phyloP scores from a whole-genome alignment of 23 red algal genomes.

The Agarophyton chilense region DNA sequence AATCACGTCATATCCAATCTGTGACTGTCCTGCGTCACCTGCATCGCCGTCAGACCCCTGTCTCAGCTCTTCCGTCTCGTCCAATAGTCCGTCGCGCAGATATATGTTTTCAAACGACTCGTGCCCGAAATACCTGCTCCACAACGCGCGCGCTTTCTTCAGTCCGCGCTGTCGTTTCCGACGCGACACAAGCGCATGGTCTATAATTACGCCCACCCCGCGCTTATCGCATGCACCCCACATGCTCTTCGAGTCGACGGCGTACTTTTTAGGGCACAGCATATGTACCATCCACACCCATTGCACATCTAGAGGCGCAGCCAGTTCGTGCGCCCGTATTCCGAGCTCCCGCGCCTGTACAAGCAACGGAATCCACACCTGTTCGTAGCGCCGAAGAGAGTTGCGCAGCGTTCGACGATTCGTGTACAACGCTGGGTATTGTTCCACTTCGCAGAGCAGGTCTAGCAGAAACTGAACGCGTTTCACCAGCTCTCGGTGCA shows the following conservation, averaged over 20 bases:
- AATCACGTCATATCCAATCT: constrained; percentile 44
- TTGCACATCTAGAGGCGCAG: constrained; percentile 33
- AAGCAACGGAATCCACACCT: constrained; percentile 37
- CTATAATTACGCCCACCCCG: neutral
- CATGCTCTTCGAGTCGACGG: neutral
- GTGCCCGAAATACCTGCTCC: neutral
- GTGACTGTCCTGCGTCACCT: too few relatives aligned
- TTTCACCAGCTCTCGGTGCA: neutral
- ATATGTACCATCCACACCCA: constrained; percentile 56
- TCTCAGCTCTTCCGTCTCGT: neutral
- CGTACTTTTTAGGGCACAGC: constrained; percentile 41
- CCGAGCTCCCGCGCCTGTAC: neutral
- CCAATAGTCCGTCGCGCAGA: constrained; percentile 2
- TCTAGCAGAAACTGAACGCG: constrained; percentile 28
- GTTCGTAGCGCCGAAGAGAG: constrained; percentile 35
- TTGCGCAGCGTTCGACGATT: constrained; percentile 5
- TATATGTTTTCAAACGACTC: constrained; percentile 17
- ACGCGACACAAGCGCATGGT: constrained; percentile 1
- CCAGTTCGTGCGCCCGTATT: neutral
- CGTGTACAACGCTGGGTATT: constrained; percentile 36
- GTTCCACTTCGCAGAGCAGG: constrained; percentile 6
- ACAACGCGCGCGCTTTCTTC: neutral
- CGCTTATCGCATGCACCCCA: neutral
- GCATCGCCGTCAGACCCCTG: neutral
- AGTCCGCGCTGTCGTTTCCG: constrained; percentile 1